Conservation (phyloP, 2,329 filamentous ascomycete species). For the Colletotrichum chrysophilum region DNA sequence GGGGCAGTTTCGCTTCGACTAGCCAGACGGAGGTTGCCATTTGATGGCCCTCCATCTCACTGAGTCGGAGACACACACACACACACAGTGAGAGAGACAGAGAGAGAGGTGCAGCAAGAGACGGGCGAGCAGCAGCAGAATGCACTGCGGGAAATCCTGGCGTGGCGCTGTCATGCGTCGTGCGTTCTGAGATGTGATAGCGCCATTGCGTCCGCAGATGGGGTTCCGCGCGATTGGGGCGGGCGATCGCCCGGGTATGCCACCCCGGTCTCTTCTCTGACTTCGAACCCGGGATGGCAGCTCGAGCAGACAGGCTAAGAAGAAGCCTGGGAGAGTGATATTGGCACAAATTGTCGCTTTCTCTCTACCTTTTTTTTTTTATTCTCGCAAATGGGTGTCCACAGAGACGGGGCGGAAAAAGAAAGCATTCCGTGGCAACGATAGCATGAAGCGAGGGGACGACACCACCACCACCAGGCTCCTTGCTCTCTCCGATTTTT, state of each 20-base stretch:
- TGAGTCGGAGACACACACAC: neutral
- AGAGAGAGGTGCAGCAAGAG: neutral
- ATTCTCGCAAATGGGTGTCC: neutral
- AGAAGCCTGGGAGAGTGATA: neutral
- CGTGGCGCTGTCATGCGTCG: constrained; percentile 9
- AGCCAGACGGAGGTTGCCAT: neutral
- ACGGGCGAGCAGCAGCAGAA: neutral
- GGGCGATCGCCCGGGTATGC: constrained; percentile 14
- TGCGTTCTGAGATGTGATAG: constrained; percentile 6
- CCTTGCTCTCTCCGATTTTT: neutral
- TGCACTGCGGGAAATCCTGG: neutral
- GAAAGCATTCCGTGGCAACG: constrained; percentile 8
- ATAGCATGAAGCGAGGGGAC: constrained; percentile 4
- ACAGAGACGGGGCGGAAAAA: constrained; percentile 5
- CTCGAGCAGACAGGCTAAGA: neutral
- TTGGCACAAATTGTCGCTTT: neutral
- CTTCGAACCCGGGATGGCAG: neutral
- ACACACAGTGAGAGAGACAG: neutral
- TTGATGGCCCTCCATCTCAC: neutral
- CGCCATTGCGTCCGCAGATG: neutral
- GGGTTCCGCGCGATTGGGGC: constrained; percentile 15
- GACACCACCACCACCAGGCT: neutral
- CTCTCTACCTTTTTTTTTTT: neutral
- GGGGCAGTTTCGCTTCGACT: neutral
- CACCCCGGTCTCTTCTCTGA: neutral